Base-by-base conservation (phyloP, 1,284 basidiomycete species). In the Apiotrichum siamense region DNA sequence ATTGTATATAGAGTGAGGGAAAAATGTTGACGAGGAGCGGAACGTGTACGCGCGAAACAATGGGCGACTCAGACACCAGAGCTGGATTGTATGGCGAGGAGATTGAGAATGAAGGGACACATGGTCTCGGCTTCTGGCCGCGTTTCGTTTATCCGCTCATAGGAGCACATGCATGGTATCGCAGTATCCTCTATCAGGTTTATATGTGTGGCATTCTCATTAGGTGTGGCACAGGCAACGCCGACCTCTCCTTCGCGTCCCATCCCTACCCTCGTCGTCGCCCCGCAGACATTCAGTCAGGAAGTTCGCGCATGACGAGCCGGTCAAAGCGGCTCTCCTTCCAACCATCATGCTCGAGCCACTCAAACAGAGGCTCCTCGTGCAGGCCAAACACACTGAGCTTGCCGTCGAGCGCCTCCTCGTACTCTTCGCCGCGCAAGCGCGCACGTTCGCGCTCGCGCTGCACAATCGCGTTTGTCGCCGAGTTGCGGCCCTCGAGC, bases 371-470 rank as follows among this genome's bases (percentile, higher is more conserved):
- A 46, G 78, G 77, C 60, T 90, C 86, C 70, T 94, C 92, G 54
- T 86, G 83, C 7, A 91, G 77, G 6, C 86, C 87, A 68, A 94
- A 92, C 52, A 89, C 86, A 64, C 86, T 86, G 67, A 94, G 89
- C 63, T 85, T 88, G 25, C 86, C 88, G 56, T 76, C 73, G 7
- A 83, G 81, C 56, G 84, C 77, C 10, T 87, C 75, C 36, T 69
- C 62, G 25, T 64, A 73, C 24, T 61, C 59, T 37, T 71, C 67
- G 20, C 72, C 75, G 23, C 66, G 67, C 29, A 47, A 76, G 60
- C 44, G 76, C 69, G 44, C 83, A 80, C 58, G 84, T 81, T 55
- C 88, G 78, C 60, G 78, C 81, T 47, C 73, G 9, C 73, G 57
- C 21, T 64, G 61, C 4, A 57, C 55, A 35, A 74, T 75, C 7